Percentiles rank a stretch among this genome's conserved stretches.
These are phyloP conservation scores for Alternaria dauci DNA, from an alignment of 2,329 filamentous ascomycete species.

Conservation along the genomic window DNA sequence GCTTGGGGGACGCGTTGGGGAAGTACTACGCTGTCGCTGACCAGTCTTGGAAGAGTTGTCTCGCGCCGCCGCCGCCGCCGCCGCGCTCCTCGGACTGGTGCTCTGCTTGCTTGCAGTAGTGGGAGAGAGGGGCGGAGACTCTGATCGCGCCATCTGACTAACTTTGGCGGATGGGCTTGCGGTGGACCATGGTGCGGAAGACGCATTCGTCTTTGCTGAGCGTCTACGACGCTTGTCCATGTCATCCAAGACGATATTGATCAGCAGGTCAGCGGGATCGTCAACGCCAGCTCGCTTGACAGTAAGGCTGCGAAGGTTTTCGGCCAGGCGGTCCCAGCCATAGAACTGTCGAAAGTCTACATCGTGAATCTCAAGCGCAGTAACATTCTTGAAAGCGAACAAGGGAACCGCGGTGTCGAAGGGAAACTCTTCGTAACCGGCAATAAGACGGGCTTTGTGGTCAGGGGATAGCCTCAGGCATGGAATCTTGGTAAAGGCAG, in stretches of 20 bases:
- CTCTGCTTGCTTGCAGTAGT: slow-evolving; percentile 54
- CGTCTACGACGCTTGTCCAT: slow-evolving; percentile 90
- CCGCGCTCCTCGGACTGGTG: slow-evolving; percentile 57
- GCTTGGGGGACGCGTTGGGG: slow-evolving; percentile 78
- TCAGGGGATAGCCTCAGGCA: slow-evolving; percentile 91
- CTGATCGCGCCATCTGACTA: slow-evolving; percentile 72
- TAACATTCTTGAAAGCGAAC: slow-evolving; percentile 97
- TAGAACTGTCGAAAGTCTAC: slow-evolving; percentile 97
- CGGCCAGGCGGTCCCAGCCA: slow-evolving; percentile 93
- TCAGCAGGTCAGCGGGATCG: slow-evolving; percentile 87
- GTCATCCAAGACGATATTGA: slow-evolving; percentile 94
- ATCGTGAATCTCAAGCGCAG: slow-evolving; percentile 90
- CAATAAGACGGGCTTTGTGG: slow-evolving; percentile 86
- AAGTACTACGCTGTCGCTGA: slow-evolving; percentile 74
- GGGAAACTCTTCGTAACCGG: slow-evolving; percentile 95
- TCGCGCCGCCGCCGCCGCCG: slow-evolving; percentile 62
- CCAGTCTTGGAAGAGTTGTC: slow-evolving; percentile 61
- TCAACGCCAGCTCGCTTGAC: slow-evolving; percentile 88
- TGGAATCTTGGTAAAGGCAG: slow-evolving; percentile 97
- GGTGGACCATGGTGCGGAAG: slow-evolving; percentile 73
- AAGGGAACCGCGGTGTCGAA: slow-evolving; percentile 97
- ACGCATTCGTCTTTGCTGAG: slow-evolving; percentile 84
- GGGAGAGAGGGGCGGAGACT: slow-evolving; percentile 63
- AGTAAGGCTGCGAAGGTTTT: slow-evolving; percentile 88
- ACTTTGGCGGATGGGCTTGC: slow-evolving; percentile 70